These are phyloP conservation scores for Jacaranda copaia DNA, from an alignment of 257 asterid genomes.

Conservation along the genomic window DNA sequence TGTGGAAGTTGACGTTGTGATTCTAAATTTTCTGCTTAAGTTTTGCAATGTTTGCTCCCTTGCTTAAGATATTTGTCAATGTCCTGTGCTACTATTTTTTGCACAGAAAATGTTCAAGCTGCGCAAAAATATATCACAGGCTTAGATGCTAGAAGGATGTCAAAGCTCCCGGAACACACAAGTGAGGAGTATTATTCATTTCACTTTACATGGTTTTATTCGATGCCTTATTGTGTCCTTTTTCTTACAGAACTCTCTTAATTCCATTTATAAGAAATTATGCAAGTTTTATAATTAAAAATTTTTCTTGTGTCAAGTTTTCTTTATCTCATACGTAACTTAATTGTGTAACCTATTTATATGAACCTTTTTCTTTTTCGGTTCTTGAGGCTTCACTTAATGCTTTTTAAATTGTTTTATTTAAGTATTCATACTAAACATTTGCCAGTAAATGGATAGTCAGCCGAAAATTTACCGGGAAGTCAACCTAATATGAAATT, in stretches of 20 bases:
- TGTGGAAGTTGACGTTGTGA: neutral
- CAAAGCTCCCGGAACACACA: conserved; percentile 94
- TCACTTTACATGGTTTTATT: neutral
- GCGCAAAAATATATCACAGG: conserved; percentile 95
- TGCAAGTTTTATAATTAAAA: neutral
- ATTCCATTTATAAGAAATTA: neutral
- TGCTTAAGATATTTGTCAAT: neutral
- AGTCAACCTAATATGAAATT: no score
- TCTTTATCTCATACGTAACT: neutral
- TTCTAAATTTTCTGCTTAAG: conserved; percentile 23
- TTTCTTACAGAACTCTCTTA: neutral
- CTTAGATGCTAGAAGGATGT: conserved; percentile 92
- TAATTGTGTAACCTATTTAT: neutral
- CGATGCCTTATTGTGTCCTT: conserved; percentile 18
- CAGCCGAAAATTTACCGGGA: no score
- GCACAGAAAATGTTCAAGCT: conserved; percentile 85
- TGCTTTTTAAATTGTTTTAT: no score
- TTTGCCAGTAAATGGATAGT: no score
- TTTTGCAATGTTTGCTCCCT: neutral
- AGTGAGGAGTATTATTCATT: conserved; percentile 49
- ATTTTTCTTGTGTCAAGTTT: neutral
- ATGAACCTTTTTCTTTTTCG: no score
- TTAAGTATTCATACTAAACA: neutral
- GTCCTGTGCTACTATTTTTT: conserved; percentile 37
- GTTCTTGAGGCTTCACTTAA: no score